A percentile compares a stretch with the other conserved stretches of the same genome.
Conservation (phyloP, 257 asterid genomes). For the Solanum piurae region DNA sequence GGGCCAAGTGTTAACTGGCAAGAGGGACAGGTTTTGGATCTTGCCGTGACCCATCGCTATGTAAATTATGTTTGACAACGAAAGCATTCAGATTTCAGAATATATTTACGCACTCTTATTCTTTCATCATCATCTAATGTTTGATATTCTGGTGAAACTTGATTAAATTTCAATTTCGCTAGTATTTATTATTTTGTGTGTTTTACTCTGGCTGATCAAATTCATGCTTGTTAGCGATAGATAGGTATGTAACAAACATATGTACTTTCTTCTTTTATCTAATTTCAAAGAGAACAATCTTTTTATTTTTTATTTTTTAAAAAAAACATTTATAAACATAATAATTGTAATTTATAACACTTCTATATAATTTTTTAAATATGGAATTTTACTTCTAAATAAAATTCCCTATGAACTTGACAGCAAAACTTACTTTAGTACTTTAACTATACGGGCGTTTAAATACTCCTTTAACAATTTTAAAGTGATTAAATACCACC, state of each 20-base stretch:
- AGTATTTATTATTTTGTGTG: too few species aligned
- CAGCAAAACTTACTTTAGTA: too few species aligned
- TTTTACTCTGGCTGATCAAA: background rate
- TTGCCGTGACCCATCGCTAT: background rate
- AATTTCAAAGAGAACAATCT: background rate
- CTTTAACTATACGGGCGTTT: too few species aligned
- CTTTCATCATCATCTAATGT: background rate
- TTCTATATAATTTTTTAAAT: background rate
- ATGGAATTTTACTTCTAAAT: background rate
- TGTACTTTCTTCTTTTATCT: too few species aligned
- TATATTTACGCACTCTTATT: too few species aligned
- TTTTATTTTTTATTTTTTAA: too few species aligned
- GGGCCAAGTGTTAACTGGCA: background rate
- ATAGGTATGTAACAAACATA: background rate
- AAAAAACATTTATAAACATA: background rate
- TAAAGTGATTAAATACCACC: too few species aligned
- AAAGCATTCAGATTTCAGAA: background rate
- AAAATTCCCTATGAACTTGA: too few species aligned
- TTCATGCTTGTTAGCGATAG: background rate
- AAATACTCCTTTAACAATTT: too few species aligned
- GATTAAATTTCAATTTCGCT: too few species aligned
- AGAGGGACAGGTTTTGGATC: background rate
- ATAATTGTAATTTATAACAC: background rate
- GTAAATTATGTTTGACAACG: background rate
- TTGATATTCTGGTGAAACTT: background rate